Evolutionary conservation across 148 eudicot genomes (phyloP), one percentile per base, ranked within the genome.

Genomic region (Rhododendron ovatum): DNA sequence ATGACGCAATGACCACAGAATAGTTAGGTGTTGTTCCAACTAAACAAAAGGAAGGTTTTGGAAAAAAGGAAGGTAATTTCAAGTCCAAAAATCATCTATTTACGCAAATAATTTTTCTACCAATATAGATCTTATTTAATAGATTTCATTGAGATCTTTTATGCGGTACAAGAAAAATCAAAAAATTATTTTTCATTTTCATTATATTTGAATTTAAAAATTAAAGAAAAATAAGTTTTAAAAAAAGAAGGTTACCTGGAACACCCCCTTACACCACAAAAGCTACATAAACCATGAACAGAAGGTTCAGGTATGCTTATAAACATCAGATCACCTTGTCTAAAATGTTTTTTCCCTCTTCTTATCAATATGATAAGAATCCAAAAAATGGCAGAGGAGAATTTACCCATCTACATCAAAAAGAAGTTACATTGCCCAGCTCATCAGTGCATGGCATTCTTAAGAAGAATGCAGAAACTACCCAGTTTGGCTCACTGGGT

Each of bases 361-460:
- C 78, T 35, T 75, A 75, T 75, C 79, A 75, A 75, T 26, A 75
- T 75, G 79, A 75, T 37, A 75, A 20, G 45, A 75, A 75, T 39
- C n/a, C 47, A 15, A 75, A 17, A 9, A 75, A 14, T 30, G 41
- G 77, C 37, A 30, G 17, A 71, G 41, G 20, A 71, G 39, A 28
- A 37, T 18, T 33, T 74, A 74, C 45, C 45, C 45, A 74, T 74
- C 45, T 74, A 35, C 47, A 74, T 74, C n/a, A 15, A 35, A 6
- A 4, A 6, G 47, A 74, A 30, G 39, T 74, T 37, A 74, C 78
- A 74, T 83, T 26, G 6, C 48, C 41, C 63, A 84, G 35, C 45
- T 73, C 63, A 50, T 33, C 28, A 9, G 14, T 17, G 5, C 11
- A 5, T 75, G 69, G 53, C 81, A 74, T 30, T 75, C 81, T 50